Evolutionary conservation across 805 yeast species (phyloP).

Genomic region (Candida arabinofermentans): DNA sequence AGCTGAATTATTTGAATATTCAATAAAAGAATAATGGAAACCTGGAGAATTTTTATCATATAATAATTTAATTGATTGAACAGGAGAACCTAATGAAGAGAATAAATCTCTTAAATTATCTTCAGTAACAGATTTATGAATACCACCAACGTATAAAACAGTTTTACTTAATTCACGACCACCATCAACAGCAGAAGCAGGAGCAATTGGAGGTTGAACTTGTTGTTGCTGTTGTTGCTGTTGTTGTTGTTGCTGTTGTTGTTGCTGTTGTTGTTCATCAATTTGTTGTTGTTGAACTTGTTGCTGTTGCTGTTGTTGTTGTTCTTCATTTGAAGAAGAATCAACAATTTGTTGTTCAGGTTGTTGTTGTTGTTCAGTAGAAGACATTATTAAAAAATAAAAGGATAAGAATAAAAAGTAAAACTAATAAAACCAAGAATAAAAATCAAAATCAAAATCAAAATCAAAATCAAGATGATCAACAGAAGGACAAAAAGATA

Average conservation of each 20-base stretch:
- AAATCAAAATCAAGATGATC: neutral
- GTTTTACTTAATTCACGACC: constrained; percentile 76
- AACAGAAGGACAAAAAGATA: neutral
- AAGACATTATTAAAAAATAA: too few species aligned
- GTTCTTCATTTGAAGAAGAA: neutral
- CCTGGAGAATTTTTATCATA: constrained; percentile 72
- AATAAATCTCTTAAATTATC: constrained; percentile 59
- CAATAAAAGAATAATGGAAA: constrained; percentile 80
- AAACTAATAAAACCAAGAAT: neutral
- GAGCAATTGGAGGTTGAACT: neutral
- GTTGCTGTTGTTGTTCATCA: neutral
- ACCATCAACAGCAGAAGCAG: constrained; percentile 42
- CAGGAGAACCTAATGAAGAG: constrained; percentile 48
- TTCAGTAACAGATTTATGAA: constrained; percentile 63
- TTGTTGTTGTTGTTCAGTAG: neutral
- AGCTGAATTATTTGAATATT: constrained; percentile 51
- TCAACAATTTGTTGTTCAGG: neutral
- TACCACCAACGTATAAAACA: constrained; percentile 73
- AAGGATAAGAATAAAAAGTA: neutral
- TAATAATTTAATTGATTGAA: constrained; percentile 63
- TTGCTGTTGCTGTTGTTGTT: neutral
- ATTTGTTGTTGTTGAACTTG: neutral
- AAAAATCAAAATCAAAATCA: neutral
- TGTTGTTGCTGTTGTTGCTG: neutral
- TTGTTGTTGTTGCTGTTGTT: neutral